Percentiles rank a stretch among this genome's conserved stretches.
Evolutionary conservation across 768 basidiomycete species (phyloP).

Genomic region (Suillus fuscotomentosus): DNA sequence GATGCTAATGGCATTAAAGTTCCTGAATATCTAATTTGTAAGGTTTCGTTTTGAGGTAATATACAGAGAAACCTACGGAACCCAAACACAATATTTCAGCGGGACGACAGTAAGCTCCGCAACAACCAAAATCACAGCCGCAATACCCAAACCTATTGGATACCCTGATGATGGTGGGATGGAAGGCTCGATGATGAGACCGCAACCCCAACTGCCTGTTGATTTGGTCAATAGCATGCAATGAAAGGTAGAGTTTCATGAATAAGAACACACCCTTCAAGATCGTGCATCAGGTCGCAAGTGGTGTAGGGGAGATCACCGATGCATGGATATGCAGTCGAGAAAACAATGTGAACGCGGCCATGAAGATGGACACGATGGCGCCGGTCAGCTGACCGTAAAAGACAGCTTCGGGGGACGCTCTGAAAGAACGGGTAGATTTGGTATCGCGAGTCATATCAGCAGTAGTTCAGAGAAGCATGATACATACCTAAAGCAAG

Average conservation of each 20-base stretch:
- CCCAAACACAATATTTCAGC: conserved; percentile 16
- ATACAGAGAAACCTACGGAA: conserved; percentile 15
- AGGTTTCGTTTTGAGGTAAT: not conserved
- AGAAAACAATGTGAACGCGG: conserved; percentile 60
- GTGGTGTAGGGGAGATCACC: conserved; percentile 16
- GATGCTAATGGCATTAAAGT: conserved; percentile 27
- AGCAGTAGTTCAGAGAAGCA: conserved; percentile 12
- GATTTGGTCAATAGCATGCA: not conserved
- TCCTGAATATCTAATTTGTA: conserved; percentile 7
- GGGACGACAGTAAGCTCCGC: conserved; percentile 31
- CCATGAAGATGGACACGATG: conserved; percentile 59
- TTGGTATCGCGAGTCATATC: conserved; percentile 72
- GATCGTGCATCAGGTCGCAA: conserved; percentile 24
- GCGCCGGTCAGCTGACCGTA: conserved; percentile 57
- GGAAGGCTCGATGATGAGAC: conserved; percentile 25
- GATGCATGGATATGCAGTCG: conserved; percentile 62
- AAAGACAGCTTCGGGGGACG: conserved; percentile 64
- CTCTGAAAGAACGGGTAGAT: conserved; percentile 63
- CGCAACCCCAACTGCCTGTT: conserved; percentile 16
- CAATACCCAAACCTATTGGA: conserved; percentile 51
- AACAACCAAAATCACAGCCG: conserved; percentile 44
- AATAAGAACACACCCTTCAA: conserved; percentile 15
- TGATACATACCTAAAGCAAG: conserved; percentile 18
- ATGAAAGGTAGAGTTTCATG: not conserved
- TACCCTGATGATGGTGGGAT: conserved; percentile 56